Base-by-base conservation (phyloP, 2,329 filamentous ascomycete genomes). In the Amphichorda felina region DNA sequence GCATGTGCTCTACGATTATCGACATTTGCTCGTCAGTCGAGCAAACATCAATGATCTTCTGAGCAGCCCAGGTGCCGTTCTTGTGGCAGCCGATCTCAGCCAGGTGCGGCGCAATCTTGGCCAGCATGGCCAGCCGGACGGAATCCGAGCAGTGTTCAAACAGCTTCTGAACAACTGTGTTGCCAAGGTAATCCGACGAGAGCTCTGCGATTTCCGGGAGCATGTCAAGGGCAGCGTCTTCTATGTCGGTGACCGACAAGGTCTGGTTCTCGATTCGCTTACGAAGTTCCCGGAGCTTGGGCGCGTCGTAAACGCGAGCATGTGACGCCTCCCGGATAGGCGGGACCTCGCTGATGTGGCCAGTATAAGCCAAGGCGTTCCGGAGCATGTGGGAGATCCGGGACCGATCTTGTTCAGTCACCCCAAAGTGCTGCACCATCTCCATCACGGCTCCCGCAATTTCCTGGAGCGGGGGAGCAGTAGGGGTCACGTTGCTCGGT, bases 141-240 rank as follows among this genome's bases (percentile, higher is more conserved):
- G 77, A 68, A 54, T 96, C 89, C 0, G 86, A 91, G 63, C 91
- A 96, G 61, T 85, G 86, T 57, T 98, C 89, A 52, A 98, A 98
- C 31, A 98, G 68, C 61, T 98, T 98, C 63, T 98, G 91, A 14
- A 98, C 89, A n/a, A 98, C 91, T 0, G 91, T 98, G 62, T 98
- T 98, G 47, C 91, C 91, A 22, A 98, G 73, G 50, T 98, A 98
- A 59, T 98, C 91, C 0, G 89, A 94, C 3, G 91, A 74, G 17
- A 98, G 68, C 59, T 98, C 91, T 4, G 88, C 86, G 53, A 98
- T 91, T 56, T 98, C 91, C 8, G 89, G 86, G 13, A 98, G 73
- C 91, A 98, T 98, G 42, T 85, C 84, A 41, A 84, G 70, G 28
- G 91, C 91, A 43, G 91, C 93, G 43, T 79, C 81, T 58, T 98